Evolutionary conservation across 495 filamentous ascomycete genomes (phyloP).

Genomic region (Mytilinidion resinicola): DNA sequence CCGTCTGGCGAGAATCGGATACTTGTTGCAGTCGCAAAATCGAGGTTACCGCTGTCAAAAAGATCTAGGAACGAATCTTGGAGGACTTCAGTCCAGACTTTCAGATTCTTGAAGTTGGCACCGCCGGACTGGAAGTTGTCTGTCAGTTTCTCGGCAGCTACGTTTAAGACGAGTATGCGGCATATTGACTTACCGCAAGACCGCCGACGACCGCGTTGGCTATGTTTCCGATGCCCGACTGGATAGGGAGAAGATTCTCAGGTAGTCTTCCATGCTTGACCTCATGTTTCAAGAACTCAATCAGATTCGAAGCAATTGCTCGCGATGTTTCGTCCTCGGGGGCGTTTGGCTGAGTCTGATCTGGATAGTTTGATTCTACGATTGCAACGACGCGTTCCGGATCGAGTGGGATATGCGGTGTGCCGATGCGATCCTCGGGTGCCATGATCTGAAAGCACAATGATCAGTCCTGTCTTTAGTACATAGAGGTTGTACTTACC

Average conservation of each 20-base stretch:
- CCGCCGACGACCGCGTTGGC: constrained; percentile 90
- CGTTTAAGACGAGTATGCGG: not conserved
- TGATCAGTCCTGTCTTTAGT: no score
- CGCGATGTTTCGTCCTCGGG: constrained; percentile 67
- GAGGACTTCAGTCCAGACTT: constrained; percentile 90
- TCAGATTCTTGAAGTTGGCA: constrained; percentile 79
- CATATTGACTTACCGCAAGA: constrained; percentile 46
- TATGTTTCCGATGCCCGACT: constrained; percentile 90
- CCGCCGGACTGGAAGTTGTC: constrained; percentile 40
- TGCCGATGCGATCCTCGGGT: constrained; percentile 74
- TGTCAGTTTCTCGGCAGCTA: not conserved
- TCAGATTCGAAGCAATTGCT: constrained; percentile 72
- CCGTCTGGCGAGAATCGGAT: constrained; percentile 89
- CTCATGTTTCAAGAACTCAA: constrained; percentile 82
- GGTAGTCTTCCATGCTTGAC: constrained; percentile 72
- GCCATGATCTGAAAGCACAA: constrained; percentile 51
- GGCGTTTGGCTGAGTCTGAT: constrained; percentile 71
- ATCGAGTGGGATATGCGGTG: constrained; percentile 78
- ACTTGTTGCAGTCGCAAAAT: constrained; percentile 87
- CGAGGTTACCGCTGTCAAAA: constrained; percentile 82
- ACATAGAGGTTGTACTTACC: no score
- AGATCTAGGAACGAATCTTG: constrained; percentile 93
- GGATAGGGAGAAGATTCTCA: constrained; percentile 70
- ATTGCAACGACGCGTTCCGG: constrained; percentile 82
- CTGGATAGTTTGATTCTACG: constrained; percentile 76